These are phyloP conservation scores for Oryza glaberrima DNA, from an alignment of 176 grass and related monocot genomes.

Conservation along the genomic window DNA sequence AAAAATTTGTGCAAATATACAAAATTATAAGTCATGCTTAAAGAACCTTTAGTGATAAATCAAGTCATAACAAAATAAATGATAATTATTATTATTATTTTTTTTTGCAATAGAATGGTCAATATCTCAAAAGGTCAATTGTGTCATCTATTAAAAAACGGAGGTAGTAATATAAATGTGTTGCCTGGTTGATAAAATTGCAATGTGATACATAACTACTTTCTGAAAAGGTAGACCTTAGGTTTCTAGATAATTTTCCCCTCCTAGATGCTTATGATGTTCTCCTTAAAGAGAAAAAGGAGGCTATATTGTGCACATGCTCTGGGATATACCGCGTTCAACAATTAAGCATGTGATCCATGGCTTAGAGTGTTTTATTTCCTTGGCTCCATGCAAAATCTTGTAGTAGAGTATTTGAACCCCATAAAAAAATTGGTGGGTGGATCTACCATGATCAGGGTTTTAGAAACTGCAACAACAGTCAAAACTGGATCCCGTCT, in stretches of 20 bases:
- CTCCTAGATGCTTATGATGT: background rate
- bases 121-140: too few relatives aligned
- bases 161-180: background rate
- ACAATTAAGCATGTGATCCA: conserved; percentile 8
- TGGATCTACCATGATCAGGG: conserved; percentile 10
- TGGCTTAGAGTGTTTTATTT: background rate
- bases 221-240: background rate
- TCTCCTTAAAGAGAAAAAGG: background rate
- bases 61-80: too few relatives aligned
- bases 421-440: background rate
- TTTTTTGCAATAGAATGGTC: too few relatives aligned
- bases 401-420: background rate
- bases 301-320: too few relatives aligned
- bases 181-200: conserved; percentile 4
- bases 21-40: too few relatives aligned
- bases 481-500: conserved; percentile 13
- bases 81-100: too few relatives aligned
- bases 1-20: too few relatives aligned
- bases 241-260: background rate
- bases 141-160: too few relatives aligned
- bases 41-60: too few relatives aligned
- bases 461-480: conserved; percentile 17
- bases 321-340: background rate
- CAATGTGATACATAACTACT: background rate
- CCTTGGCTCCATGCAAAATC: background rate